A percentile compares a stretch with the other conserved stretches of the same genome.
These are phyloP conservation scores for Protostelium mycophagum DNA, from an alignment of 78 protist species.

Conservation along the genomic window DNA sequence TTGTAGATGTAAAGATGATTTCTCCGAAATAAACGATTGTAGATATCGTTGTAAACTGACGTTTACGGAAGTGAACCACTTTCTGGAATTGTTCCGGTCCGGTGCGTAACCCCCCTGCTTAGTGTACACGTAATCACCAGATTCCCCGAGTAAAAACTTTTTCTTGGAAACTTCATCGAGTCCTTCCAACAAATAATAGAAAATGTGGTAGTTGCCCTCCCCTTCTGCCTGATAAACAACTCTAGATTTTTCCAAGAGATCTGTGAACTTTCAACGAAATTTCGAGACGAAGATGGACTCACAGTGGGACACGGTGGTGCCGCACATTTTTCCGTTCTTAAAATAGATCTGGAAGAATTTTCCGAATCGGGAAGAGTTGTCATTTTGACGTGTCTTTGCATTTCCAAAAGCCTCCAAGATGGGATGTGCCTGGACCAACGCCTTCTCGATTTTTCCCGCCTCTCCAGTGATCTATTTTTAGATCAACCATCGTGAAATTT, in stretches of 20 bases:
- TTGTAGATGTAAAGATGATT: too few species aligned
- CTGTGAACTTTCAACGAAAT: neutral
- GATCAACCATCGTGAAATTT: too few species aligned
- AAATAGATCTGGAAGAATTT: conserved; percentile 78
- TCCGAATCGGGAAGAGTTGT: conserved; percentile 94
- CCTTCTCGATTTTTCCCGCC: conserved; percentile 81
- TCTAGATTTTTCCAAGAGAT: conserved; percentile 78
- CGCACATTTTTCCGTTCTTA: conserved; percentile 76
- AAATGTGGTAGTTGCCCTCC: conserved; percentile 78
- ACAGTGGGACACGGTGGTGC: conserved; percentile 16
- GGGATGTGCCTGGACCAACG: conserved; percentile 79
- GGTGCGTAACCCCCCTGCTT: neutral
- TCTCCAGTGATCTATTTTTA: conserved; percentile 52
- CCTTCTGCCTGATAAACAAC: conserved; percentile 71
- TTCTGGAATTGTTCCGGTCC: neutral
- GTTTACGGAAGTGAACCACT: neutral
- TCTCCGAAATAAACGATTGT: too few species aligned
- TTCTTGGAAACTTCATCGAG: conserved; percentile 3
- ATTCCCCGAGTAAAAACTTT: neutral
- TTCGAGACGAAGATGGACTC: neutral
- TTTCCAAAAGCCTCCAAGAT: conserved; percentile 94
- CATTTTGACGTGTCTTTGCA: conserved; percentile 93
- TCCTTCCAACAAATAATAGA: conserved; percentile 88
- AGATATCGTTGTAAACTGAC: too few species aligned
- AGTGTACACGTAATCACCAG: neutral